Evolutionary conservation across 495 filamentous ascomycete species (phyloP).

Genomic region (Xanthoparmelia taractica): DNA sequence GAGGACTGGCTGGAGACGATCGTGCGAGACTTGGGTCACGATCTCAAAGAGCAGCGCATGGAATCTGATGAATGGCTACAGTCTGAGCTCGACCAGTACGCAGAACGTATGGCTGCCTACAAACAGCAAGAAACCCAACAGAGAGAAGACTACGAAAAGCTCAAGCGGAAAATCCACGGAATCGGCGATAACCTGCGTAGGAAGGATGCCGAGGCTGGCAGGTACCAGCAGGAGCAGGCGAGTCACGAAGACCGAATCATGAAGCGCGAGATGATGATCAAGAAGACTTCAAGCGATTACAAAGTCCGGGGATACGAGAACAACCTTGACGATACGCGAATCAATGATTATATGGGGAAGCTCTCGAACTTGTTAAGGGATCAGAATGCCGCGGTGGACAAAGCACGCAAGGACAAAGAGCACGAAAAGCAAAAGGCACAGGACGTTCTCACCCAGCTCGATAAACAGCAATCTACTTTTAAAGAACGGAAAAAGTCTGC

Average conservation of each 20-base stretch:
- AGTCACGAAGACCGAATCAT: constrained; percentile 73
- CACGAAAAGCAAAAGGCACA: constrained; percentile 62
- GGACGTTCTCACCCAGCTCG: constrained; percentile 57
- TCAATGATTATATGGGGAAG: constrained; percentile 68
- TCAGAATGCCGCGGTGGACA: constrained; percentile 67
- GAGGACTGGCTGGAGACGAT: constrained; percentile 55
- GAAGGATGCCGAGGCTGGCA: constrained; percentile 79
- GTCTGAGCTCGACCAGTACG: constrained; percentile 71
- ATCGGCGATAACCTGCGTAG: constrained; percentile 49
- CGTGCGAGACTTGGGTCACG: constrained; percentile 58
- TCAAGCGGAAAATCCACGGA: constrained; percentile 54
- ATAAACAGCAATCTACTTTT: constrained; percentile 56
- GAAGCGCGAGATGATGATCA: constrained; percentile 62
- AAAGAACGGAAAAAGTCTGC: constrained; percentile 63
- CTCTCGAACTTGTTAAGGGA: constrained; percentile 68
- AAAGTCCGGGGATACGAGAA: constrained; percentile 77
- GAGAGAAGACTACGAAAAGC: constrained; percentile 45
- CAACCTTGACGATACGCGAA: constrained; percentile 63
- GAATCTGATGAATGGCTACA: constrained; percentile 75
- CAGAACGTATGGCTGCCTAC: constrained; percentile 60
- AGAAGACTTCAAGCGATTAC: constrained; percentile 68
- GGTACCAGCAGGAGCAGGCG: constrained; percentile 75
- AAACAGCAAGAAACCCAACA: constrained; percentile 51
- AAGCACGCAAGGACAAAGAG: constrained; percentile 61
- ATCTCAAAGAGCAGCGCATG: constrained; percentile 65